Evolutionary conservation across 2,329 filamentous ascomycete genomes (phyloP).

Genomic region (Pyricularia grisea): DNA sequence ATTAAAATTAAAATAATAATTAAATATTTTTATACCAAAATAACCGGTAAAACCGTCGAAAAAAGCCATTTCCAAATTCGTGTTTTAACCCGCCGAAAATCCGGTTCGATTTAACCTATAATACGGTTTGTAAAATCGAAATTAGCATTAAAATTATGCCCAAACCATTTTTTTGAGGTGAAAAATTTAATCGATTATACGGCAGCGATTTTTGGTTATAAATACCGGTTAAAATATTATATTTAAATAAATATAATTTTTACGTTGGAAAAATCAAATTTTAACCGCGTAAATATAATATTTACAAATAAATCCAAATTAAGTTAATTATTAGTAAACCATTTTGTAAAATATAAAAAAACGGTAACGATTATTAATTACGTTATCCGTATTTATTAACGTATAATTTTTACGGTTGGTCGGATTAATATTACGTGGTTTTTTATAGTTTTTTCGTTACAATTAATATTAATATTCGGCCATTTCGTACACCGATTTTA

Average conservation of each 20-base stretch:
- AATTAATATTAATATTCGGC: too few relatives aligned
- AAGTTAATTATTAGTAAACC: not conserved
- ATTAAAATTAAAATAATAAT: not conserved
- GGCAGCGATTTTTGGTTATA: not conserved
- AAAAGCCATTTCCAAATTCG: too few relatives aligned
- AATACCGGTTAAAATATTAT: not conserved
- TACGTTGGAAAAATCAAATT: not conserved
- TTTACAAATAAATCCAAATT: not conserved
- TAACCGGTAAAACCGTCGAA: too few relatives aligned
- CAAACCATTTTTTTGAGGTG: not conserved
- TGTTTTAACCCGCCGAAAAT: not conserved
- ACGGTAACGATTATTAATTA: not conserved
- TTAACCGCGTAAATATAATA: not conserved
- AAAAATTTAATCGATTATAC: not conserved
- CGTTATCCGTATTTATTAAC: not conserved
- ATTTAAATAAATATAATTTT: not conserved
- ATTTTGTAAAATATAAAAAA: not conserved
- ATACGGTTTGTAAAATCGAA: not conserved
- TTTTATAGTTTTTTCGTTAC: not conserved
- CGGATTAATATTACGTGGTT: not conserved
- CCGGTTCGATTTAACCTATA: not conserved
- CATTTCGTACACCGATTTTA: not conserved
- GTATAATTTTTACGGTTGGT: not conserved
- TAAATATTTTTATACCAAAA: not conserved
- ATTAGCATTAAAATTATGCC: not conserved